Evolutionary conservation across 768 basidiomycete species (phyloP).

Genomic region (Boletus patriciae): DNA sequence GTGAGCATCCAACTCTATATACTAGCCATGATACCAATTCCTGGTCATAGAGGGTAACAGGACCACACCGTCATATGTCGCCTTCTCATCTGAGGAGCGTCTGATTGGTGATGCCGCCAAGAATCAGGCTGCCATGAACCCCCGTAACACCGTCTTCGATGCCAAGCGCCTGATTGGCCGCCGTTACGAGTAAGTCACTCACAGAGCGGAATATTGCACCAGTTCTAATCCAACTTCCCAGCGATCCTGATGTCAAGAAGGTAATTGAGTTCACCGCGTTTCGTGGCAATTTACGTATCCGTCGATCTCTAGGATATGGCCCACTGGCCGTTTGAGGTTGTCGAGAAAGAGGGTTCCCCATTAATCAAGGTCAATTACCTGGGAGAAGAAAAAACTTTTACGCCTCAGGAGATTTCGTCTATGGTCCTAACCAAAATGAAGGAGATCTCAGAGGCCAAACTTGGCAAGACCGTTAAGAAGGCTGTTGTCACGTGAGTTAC

Average conservation of each 20-base stretch:
- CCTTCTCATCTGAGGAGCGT: constrained; percentile 95
- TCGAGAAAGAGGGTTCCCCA: constrained; percentile 96
- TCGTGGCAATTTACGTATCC: not conserved
- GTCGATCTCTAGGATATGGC: constrained; percentile 68
- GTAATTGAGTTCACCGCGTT: constrained; percentile 26
- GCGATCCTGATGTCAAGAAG: constrained; percentile 94
- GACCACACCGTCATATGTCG: constrained; percentile 98
- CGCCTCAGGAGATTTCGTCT: constrained; percentile 98
- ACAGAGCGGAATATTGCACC: not conserved
- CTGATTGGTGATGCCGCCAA: constrained; percentile 98
- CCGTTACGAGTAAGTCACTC: constrained; percentile 76
- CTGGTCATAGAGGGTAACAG: constrained; percentile 84
- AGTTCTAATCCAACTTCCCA: constrained; percentile 29
- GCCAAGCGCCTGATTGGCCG: constrained; percentile 99
- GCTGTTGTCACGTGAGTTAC: constrained; percentile 91
- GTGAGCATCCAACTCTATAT: constrained; percentile 45
- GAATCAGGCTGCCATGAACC: constrained; percentile 99
- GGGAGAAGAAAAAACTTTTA: constrained; percentile 92
- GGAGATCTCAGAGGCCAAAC: constrained; percentile 98
- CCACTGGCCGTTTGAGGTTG: constrained; percentile 97
- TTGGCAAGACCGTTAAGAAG: constrained; percentile 97
- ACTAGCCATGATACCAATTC: not conserved
- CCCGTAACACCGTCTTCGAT: constrained; percentile 97
- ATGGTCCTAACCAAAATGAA: constrained; percentile 99
- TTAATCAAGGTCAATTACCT: constrained; percentile 96